Evolutionary conservation across 805 yeast species (phyloP).

Genomic region (Wickerhamiella sergipiensis): DNA sequence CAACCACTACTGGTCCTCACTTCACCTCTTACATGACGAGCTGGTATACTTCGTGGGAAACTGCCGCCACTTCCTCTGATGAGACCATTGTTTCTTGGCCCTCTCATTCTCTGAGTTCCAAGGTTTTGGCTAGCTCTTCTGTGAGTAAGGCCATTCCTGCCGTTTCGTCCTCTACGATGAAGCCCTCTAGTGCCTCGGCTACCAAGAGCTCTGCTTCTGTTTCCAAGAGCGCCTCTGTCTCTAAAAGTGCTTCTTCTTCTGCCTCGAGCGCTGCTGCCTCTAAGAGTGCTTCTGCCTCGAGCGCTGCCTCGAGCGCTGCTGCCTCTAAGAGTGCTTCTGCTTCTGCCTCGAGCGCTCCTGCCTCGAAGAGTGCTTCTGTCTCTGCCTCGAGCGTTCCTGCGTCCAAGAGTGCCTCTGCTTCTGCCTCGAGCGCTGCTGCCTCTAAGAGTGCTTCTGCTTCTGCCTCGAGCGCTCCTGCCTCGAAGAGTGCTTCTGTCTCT

Average conservation of each 20-base stretch:
- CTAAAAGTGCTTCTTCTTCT: neutral
- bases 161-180: too few relatives aligned
- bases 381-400: neutral
- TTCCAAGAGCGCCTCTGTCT: too few relatives aligned
- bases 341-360: neutral
- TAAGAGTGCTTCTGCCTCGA: neutral
- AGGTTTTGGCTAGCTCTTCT: neutral
- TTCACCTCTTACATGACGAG: too few relatives aligned
- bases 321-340: neutral
- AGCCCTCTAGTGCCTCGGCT: too few relatives aligned
- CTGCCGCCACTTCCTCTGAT: too few relatives aligned
- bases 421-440: neutral
- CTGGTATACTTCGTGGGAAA: too few relatives aligned
- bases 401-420: neutral
- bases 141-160: neutral
- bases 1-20: too few relatives aligned
- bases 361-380: neutral
- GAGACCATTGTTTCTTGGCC: too few relatives aligned
- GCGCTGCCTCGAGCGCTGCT: neutral
- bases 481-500: neutral
- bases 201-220: too few relatives aligned
- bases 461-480: neutral
- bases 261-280: neutral
- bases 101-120: too few relatives aligned
- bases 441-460: neutral